Evolutionary conservation across 225 moss, liverwort and hornwort species (phyloP).

Genomic region (Rhytidiadelphus loreus): DNA sequence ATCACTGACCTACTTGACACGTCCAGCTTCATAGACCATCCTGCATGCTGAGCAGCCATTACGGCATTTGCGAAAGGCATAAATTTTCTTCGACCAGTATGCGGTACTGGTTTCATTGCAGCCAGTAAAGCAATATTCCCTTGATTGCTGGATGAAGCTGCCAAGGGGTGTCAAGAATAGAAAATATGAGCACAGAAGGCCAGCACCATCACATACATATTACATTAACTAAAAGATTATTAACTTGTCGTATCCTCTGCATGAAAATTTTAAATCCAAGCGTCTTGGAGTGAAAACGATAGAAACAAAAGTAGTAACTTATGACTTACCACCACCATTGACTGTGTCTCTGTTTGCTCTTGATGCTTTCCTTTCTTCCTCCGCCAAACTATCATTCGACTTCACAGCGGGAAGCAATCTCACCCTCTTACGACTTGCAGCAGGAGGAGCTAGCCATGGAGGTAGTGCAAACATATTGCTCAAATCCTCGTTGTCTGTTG

Average conservation of each 20-base stretch:
- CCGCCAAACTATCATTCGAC: slow-evolving; percentile 37
- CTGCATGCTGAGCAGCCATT: slow-evolving; percentile 86
- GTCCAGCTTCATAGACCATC: slow-evolving; percentile 93
- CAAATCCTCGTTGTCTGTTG: slow-evolving; percentile 2
- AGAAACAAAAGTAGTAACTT: not conserved
- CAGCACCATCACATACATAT: not conserved
- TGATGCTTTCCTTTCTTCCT: slow-evolving; percentile 43
- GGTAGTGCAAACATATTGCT: slow-evolving; percentile 27
- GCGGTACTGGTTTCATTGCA: slow-evolving; percentile 84
- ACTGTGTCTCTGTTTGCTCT: slow-evolving; percentile 31
- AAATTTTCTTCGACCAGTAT: slow-evolving; percentile 47
- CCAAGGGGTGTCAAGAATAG: not conserved
- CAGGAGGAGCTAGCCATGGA: slow-evolving; percentile 77
- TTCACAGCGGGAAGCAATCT: slow-evolving; percentile 49
- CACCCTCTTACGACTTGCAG: slow-evolving; percentile 59
- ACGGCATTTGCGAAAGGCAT: slow-evolving; percentile 90
- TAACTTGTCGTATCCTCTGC: not conserved
- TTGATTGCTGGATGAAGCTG: slow-evolving; percentile 42
- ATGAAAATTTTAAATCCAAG: not conserved
- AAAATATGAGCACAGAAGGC: not conserved
- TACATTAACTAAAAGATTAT: not conserved
- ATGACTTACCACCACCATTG: slow-evolving; percentile 25
- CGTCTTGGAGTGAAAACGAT: not conserved
- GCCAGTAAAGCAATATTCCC: slow-evolving; percentile 39
- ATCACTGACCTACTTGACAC: slow-evolving; percentile 48